phyloP scores from a whole-genome alignment of 1,284 basidiomycete species.

The Xerocomus cyaneibrunnescens region DNA sequence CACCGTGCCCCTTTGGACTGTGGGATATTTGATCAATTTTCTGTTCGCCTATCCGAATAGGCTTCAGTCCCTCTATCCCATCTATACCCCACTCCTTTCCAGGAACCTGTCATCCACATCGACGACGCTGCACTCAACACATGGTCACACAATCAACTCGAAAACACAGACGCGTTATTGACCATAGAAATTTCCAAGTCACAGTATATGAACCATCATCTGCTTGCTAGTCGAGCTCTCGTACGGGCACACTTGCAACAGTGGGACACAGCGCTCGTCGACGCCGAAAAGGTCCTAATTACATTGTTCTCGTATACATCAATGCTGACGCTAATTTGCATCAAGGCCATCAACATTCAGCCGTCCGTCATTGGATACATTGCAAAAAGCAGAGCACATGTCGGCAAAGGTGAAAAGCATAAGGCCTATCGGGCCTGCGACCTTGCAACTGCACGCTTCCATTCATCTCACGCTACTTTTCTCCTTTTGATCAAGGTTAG shows the following conservation, averaged over 20 bases:
- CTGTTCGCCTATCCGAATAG: neutral
- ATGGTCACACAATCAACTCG: neutral
- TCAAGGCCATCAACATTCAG: neutral
- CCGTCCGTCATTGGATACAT: neutral
- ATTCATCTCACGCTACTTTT: neutral
- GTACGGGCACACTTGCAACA: neutral
- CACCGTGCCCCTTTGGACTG: too few relatives aligned
- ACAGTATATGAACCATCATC: neutral
- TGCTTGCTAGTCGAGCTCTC: slow-evolving; percentile 7
- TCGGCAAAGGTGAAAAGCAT: neutral
- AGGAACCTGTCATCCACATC: neutral
- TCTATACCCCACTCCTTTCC: too few relatives aligned
- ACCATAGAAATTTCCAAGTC: neutral
- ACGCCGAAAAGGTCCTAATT: neutral
- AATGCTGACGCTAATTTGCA: too few relatives aligned
- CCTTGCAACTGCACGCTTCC: neutral
- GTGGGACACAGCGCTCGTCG: neutral
- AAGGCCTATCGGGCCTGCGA: neutral
- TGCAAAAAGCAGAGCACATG: neutral
- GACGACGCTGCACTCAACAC: neutral
- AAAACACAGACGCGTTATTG: too few relatives aligned
- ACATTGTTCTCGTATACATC: too few relatives aligned
- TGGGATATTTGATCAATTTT: neutral
- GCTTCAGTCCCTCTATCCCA: neutral
- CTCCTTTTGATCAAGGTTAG: neutral